Percentiles rank a stretch among this genome's conserved stretches.
Conservation (phyloP, 2,329 filamentous ascomycete species). For the Metarhizium brunneum region DNA sequence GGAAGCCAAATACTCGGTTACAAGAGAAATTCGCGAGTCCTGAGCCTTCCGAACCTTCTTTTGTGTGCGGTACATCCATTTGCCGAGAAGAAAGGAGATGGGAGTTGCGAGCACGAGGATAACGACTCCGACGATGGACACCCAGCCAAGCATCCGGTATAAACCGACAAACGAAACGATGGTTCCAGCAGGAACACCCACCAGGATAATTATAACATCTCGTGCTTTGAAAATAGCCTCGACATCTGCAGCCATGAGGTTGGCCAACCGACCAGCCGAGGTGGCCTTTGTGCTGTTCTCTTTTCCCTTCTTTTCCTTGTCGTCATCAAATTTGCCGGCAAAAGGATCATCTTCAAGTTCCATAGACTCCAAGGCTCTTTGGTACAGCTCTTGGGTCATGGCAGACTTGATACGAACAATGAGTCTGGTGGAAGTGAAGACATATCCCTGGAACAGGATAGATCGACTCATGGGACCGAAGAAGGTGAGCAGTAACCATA, state of each 20-base stretch:
- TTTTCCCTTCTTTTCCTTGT: slow-evolving; percentile 14
- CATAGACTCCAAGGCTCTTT: slow-evolving; percentile 45
- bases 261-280: slow-evolving; percentile 42
- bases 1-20: slow-evolving; percentile 48
- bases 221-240: slow-evolving; percentile 43
- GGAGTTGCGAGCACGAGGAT: slow-evolving; percentile 38
- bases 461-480: slow-evolving; percentile 38
- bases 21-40: slow-evolving; percentile 46
- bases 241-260: slow-evolving; percentile 50
- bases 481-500: slow-evolving; percentile 47
- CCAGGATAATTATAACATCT: slow-evolving; percentile 37
- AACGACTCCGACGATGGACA: slow-evolving; percentile 41
- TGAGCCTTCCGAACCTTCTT: slow-evolving; percentile 44
- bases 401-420: slow-evolving; percentile 46
- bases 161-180: slow-evolving; percentile 39
- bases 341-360: slow-evolving; percentile 47
- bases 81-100: slow-evolving; percentile 39
- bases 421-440: slow-evolving; percentile 47
- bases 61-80: slow-evolving; percentile 39
- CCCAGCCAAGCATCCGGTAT: slow-evolving; percentile 47
- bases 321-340: slow-evolving; percentile 15
- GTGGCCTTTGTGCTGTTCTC: slow-evolving; percentile 24
- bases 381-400: slow-evolving; percentile 49
- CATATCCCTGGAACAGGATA: slow-evolving; percentile 44
- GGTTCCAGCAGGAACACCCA: slow-evolving; percentile 38